Conservation (phyloP, 23 red algal genomes). For the Agarophyton chilense region DNA sequence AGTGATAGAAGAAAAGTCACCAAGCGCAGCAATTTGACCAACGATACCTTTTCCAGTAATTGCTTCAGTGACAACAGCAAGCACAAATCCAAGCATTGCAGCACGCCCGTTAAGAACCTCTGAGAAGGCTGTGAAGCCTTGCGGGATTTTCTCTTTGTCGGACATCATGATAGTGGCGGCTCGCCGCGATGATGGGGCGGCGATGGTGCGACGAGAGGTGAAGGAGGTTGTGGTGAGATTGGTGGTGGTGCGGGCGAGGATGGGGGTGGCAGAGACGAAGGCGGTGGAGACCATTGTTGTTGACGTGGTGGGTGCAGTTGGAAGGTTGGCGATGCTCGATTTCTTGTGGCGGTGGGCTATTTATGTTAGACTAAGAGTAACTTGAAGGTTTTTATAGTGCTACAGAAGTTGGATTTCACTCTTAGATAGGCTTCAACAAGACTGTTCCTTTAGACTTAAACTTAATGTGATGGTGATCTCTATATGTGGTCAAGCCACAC, state of each 20-base stretch:
- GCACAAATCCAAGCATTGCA: conserved; percentile 54
- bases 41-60: conserved; percentile 62
- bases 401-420: too few species aligned
- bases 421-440: too few species aligned
- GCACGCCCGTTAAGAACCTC: conserved; percentile 64
- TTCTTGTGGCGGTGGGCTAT: too few species aligned
- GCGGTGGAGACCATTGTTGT: conserved; percentile 50
- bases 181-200: not conserved
- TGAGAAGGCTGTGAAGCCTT: conserved; percentile 55
- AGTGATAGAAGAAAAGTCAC: not conserved
- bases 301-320: too few species aligned
- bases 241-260: conserved; percentile 6
- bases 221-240: not conserved
- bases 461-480: too few species aligned
- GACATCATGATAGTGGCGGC: conserved; percentile 30
- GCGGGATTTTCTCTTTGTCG: conserved; percentile 33
- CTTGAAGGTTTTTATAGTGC: too few species aligned
- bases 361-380: too few species aligned
- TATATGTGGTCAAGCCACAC: too few species aligned
- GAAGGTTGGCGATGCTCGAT: too few species aligned
- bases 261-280: conserved; percentile 49
- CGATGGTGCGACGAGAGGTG: conserved; percentile 8
- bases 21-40: conserved; percentile 35
- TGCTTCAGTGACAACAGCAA: conserved; percentile 54
- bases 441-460: too few species aligned